Conservation (phyloP, 306 rosid species). For the Datisca glomerata region DNA sequence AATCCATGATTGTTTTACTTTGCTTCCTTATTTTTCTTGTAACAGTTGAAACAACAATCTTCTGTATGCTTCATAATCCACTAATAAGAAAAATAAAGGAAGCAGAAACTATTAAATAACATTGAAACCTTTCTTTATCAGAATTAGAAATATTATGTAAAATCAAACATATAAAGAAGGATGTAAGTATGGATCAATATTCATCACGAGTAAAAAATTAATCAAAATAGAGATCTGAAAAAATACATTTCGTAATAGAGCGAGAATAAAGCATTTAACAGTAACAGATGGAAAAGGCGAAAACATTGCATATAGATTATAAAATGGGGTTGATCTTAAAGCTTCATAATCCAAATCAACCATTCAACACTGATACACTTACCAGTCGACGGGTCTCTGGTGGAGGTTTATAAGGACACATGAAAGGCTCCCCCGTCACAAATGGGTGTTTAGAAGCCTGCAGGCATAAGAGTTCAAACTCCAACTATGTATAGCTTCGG, state of each 20-base stretch:
- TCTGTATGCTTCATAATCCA: no score
- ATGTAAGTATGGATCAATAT: no score
- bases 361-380: slow-evolving; percentile 24
- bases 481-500: slow-evolving; percentile 16
- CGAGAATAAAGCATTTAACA: background rate
- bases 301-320: background rate
- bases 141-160: no score
- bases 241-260: background rate
- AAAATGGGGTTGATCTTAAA: background rate
- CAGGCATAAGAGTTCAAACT: slow-evolving; percentile 24
- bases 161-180: no score
- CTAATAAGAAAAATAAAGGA: no score
- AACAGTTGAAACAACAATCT: no score
- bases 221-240: background rate
- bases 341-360: slow-evolving; percentile 9
- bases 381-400: slow-evolving; percentile 87
- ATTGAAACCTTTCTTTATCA: no score
- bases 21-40: no score
- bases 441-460: slow-evolving; percentile 99
- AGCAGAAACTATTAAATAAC: no score
- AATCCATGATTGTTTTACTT: no score
- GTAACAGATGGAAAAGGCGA: background rate
- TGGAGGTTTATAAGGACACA: slow-evolving; percentile 70
- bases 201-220: background rate
- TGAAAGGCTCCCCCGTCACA: slow-evolving; percentile 97